Percentiles rank a stretch among this genome's conserved stretches.
Conservation (phyloP, 306 rosid genomes). For the Lathyrus tuberosus region DNA sequence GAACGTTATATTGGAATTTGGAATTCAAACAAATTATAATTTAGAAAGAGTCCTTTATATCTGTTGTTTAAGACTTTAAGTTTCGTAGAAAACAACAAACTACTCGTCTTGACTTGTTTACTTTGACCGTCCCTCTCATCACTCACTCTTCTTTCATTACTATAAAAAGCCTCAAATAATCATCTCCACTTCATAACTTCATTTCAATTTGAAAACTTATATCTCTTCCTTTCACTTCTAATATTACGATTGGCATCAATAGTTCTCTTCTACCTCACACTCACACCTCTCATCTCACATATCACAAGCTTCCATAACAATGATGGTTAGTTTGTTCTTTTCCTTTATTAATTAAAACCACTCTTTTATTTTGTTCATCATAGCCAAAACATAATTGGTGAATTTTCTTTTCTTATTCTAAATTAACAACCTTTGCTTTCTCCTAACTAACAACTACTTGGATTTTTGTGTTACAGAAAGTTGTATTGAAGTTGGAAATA, state of each 20-base stretch:
- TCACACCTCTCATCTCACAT: constrained; percentile 4
- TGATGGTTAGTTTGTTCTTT: constrained; percentile 59
- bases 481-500: constrained; percentile 55
- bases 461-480: constrained; percentile 55
- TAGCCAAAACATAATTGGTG: too few species aligned
- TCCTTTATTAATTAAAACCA: too few species aligned
- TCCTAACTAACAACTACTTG: not conserved
- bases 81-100: not conserved
- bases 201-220: not conserved
- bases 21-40: too few species aligned
- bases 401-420: too few species aligned
- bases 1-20: not conserved
- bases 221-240: not conserved
- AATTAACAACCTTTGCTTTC: too few species aligned
- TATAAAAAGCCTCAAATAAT: not conserved
- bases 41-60: not conserved
- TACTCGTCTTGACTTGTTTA: not conserved
- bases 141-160: not conserved
- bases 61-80: not conserved
- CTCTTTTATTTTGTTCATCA: too few species aligned
- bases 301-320: constrained; percentile 11
- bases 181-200: constrained; percentile 23
- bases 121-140: not conserved
- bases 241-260: constrained; percentile 5
- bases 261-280: too few species aligned